These are phyloP conservation scores for Mycena rebaudengoi DNA, from an alignment of 768 basidiomycete species.

Conservation along the genomic window DNA sequence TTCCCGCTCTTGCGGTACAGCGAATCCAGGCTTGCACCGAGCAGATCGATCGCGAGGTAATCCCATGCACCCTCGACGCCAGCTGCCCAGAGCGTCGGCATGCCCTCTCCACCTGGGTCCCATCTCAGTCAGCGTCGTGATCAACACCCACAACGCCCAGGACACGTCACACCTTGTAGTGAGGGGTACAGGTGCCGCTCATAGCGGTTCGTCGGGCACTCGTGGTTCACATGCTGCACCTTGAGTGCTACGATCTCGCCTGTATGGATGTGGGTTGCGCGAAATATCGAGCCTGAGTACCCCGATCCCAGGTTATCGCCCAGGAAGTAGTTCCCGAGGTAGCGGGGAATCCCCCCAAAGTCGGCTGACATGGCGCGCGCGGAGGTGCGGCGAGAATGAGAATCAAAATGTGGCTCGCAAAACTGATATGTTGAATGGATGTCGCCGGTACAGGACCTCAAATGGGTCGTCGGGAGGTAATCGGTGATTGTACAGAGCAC, in stretches of 20 bases:
- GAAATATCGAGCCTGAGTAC: slow-evolving; percentile 83
- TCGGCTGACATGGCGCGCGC: slow-evolving; percentile 14
- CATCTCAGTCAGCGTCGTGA: too few species aligned
- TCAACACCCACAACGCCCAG: background rate
- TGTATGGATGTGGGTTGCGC: slow-evolving; percentile 65
- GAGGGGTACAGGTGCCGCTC: slow-evolving; percentile 75
- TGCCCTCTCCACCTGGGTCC: slow-evolving; percentile 68
- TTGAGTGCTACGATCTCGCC: slow-evolving; percentile 76
- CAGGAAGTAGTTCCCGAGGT: slow-evolving; percentile 71
- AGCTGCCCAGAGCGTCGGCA: slow-evolving; percentile 75
- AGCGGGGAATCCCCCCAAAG: slow-evolving; percentile 38
- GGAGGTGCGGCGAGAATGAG: background rate
- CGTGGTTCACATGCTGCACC: slow-evolving; percentile 72
- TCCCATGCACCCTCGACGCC: slow-evolving; percentile 69
- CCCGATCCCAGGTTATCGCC: slow-evolving; percentile 71
- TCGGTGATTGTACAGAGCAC: slow-evolving; percentile 6
- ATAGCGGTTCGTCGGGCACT: slow-evolving; percentile 80
- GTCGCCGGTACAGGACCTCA: background rate
- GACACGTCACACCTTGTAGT: slow-evolving; percentile 53
- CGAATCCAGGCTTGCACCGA: slow-evolving; percentile 74
- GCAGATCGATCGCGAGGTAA: slow-evolving; percentile 79
- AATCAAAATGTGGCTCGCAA: too few species aligned
- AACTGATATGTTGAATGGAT: too few species aligned
- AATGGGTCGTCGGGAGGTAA: background rate
- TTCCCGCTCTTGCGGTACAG: slow-evolving; percentile 65